Base-by-base conservation (phyloP, 257 asterid genomes). In the Solanum chiquidenum region DNA sequence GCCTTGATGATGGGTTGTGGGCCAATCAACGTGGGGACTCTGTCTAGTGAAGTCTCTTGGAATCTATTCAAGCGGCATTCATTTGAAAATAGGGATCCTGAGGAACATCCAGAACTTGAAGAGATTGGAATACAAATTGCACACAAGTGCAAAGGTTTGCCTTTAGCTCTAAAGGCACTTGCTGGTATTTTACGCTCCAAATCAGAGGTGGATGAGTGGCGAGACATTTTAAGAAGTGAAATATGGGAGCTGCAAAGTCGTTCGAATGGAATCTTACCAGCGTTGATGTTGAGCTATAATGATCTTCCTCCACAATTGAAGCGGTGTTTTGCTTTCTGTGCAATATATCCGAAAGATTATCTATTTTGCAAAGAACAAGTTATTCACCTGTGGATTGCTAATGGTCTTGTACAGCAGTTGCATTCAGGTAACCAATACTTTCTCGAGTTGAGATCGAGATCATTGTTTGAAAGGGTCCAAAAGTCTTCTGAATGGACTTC, bases 301-400 rank as follows among this genome's bases (percentile, higher is more conserved):
- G 44, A 80, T 87, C 12, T 87, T 34, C 72, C 25, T 12, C 5
- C 71, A 2, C 55, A 79, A 29, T 79, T 80, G 80, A 87, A 68
- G 42, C 20, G 21, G 1, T 87, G 89, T 10, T 87, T 80, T 44
- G 29, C 83, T 52, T 87, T 31, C n/a, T 80, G 89, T 44, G 68
- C 87, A 21, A 12, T 88, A 38, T 88, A 74, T 84, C 86, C 87
- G 6, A 88, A 88, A 76, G 88, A 84, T 31, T 27, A 38, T 29
- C 25, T 9, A 5, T 84, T 88, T 4, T 1, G 5, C 12, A 84
- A 73, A 37, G 66, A 73, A 2, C 29, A 52, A 42, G 25, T 88
- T 1, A 31, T 84, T 34, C n/a, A 33, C 2, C n/a, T 88, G 25
- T 88, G 90, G 90, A 74, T 55, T 31, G 90, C 90, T 6, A 85